Evolutionary conservation across 768 basidiomycete genomes (phyloP).

Genomic region (Amanita inopinata): DNA sequence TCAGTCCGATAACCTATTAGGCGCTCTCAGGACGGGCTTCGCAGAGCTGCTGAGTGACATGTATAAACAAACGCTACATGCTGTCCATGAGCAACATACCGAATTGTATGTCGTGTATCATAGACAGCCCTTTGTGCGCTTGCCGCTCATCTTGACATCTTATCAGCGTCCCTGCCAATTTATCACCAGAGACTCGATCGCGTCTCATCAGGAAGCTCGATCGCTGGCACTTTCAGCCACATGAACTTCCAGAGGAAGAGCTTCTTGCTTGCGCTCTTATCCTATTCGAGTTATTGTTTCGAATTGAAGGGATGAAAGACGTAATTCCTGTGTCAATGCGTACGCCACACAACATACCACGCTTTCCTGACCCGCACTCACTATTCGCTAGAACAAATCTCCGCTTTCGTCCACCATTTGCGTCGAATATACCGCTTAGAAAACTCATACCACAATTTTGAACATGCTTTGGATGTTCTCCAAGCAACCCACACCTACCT

Average conservation of each 20-base stretch:
- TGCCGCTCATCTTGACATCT: background rate
- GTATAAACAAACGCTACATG: slow-evolving; percentile 68
- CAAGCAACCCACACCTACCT: slow-evolving; percentile 89
- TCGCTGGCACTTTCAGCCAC: slow-evolving; percentile 88
- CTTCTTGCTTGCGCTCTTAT: slow-evolving; percentile 72
- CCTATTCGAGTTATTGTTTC: slow-evolving; percentile 79
- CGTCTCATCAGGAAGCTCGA: slow-evolving; percentile 62
- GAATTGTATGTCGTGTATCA: slow-evolving; percentile 28
- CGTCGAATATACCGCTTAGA: slow-evolving; percentile 82
- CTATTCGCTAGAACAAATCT: slow-evolving; percentile 52
- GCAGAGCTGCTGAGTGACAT: slow-evolving; percentile 82
- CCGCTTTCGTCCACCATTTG: slow-evolving; percentile 76
- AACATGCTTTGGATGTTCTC: slow-evolving; percentile 92
- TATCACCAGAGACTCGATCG: slow-evolving; percentile 39
- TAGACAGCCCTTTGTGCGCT: background rate
- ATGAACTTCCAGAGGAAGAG: slow-evolving; percentile 74
- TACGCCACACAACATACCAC: slow-evolving; percentile 27
- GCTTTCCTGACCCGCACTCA: slow-evolving; percentile 9
- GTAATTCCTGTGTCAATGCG: slow-evolving; percentile 48
- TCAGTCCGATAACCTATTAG: slow-evolving; percentile 4
- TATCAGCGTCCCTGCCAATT: slow-evolving; percentile 35
- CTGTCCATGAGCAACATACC: slow-evolving; percentile 49
- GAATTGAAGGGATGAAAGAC: slow-evolving; percentile 64
- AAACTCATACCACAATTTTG: slow-evolving; percentile 97
- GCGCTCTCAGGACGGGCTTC: slow-evolving; percentile 39